Conservation (phyloP, 2,329 filamentous ascomycete species). For the Chrysoporthe austroafricana region DNA sequence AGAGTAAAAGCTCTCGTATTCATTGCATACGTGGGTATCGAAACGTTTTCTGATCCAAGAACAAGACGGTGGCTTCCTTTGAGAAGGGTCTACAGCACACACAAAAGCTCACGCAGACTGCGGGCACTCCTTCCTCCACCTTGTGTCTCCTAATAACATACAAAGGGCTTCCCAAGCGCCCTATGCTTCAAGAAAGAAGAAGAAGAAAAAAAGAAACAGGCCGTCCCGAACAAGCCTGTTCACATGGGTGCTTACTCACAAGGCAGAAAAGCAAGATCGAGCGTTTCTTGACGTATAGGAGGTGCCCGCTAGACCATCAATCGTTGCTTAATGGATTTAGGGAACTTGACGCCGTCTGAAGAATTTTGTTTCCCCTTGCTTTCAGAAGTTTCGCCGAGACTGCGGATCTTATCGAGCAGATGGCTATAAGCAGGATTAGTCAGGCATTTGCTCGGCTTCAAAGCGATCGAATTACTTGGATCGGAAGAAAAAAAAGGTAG, state of each 20-base stretch:
- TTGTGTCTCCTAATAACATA: neutral
- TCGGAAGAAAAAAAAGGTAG: neutral
- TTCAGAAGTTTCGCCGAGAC: conserved; percentile 45
- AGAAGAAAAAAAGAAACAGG: neutral
- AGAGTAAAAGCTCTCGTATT: neutral
- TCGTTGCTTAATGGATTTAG: conserved; percentile 52
- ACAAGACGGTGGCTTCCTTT: neutral
- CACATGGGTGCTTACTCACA: neutral
- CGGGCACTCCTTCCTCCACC: neutral
- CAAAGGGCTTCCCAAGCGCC: neutral
- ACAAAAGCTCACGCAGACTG: neutral
- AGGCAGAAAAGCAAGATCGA: neutral
- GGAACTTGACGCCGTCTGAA: conserved; percentile 41
- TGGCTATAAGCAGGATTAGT: conserved; percentile 45
- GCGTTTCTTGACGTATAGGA: neutral
- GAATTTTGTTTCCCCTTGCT: conserved; percentile 38
- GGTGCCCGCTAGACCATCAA: conserved; percentile 36
- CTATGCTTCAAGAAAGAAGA: neutral
- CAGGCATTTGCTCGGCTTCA: conserved; percentile 39
- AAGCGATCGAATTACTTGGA: conserved; percentile 25
- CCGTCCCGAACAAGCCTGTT: neutral
- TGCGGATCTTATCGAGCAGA: conserved; percentile 59
- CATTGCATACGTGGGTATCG: neutral
- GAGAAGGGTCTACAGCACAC: no score
- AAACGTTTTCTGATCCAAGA: neutral